Conservation (phyloP, 148 eudicot species). For the Rhododendron molle region DNA sequence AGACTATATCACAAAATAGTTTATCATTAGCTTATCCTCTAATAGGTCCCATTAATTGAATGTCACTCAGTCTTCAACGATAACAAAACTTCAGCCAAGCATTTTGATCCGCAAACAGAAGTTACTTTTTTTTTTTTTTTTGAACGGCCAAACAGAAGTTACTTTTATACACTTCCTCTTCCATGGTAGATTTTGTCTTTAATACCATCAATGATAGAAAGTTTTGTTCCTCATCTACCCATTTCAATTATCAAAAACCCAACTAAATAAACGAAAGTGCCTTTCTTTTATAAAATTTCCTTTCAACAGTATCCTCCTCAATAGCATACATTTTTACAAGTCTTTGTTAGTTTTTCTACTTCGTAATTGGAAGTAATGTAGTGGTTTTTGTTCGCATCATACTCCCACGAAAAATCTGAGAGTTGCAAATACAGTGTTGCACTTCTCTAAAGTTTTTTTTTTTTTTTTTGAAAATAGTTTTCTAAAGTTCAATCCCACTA, state of each 20-base stretch:
- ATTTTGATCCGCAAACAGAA: not conserved
- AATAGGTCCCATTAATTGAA: not conserved
- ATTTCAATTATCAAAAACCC: not conserved
- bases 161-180: not conserved
- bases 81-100: not conserved
- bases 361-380: too few relatives aligned
- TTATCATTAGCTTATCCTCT: not conserved
- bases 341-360: too few relatives aligned
- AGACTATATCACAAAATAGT: not conserved
- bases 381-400: not conserved
- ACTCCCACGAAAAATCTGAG: not conserved
- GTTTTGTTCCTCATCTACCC: not conserved
- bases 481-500: not conserved
- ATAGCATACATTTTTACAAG: not conserved
- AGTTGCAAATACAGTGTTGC: not conserved
- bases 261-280: not conserved
- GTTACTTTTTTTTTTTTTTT: not conserved
- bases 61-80: not conserved
- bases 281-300: not conserved
- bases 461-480: too few relatives aligned
- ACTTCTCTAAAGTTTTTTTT: not conserved
- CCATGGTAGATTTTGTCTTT: not conserved
- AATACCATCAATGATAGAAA: not conserved
- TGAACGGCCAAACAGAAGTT: not conserved
- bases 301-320: not conserved